Evolutionary conservation across 345 rosid species (phyloP).

Genomic region (Reutealis trisperma): DNA sequence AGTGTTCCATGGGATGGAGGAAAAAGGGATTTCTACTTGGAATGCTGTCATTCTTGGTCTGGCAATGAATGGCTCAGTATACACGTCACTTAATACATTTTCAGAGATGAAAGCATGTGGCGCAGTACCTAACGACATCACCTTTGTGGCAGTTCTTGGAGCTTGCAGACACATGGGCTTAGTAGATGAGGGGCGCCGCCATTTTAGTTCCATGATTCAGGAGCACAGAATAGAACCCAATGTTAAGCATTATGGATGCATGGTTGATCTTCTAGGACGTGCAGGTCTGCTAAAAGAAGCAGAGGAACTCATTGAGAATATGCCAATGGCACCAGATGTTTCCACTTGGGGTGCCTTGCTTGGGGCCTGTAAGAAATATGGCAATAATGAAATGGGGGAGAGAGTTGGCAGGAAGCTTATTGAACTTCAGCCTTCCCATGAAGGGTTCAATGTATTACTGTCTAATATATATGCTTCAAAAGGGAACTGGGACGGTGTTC

Average conservation of each 20-base stretch:
- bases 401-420: constrained; percentile 59
- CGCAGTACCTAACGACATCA: constrained; percentile 48
- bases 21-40: constrained; percentile 59
- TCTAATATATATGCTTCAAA: constrained; percentile 61
- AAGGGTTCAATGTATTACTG: constrained; percentile 55
- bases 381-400: constrained; percentile 54
- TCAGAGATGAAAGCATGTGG: constrained; percentile 49
- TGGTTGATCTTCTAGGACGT: constrained; percentile 79
- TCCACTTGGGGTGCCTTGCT: constrained; percentile 75
- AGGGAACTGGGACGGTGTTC: constrained; percentile 57
- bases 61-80: constrained; percentile 54
- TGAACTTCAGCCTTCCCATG: constrained; percentile 59
- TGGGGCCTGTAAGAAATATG: constrained; percentile 57
- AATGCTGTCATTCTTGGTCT: constrained; percentile 57
- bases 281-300: constrained; percentile 64
- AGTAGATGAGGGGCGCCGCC: constrained; percentile 49
- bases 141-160: constrained; percentile 54
- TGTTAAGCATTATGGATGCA: constrained; percentile 69
- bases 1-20: constrained; percentile 43
- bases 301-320: constrained; percentile 50
- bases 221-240: constrained; percentile 52
- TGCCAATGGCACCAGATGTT: constrained; percentile 68
- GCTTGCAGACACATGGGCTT: constrained; percentile 68
- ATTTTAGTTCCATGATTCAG: constrained; percentile 50
- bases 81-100: constrained; percentile 45